A percentile compares a stretch with the other conserved stretches of the same genome.
Evolutionary conservation across 2,329 filamentous ascomycete species (phyloP).

Genomic region (Alternaria longipes): DNA sequence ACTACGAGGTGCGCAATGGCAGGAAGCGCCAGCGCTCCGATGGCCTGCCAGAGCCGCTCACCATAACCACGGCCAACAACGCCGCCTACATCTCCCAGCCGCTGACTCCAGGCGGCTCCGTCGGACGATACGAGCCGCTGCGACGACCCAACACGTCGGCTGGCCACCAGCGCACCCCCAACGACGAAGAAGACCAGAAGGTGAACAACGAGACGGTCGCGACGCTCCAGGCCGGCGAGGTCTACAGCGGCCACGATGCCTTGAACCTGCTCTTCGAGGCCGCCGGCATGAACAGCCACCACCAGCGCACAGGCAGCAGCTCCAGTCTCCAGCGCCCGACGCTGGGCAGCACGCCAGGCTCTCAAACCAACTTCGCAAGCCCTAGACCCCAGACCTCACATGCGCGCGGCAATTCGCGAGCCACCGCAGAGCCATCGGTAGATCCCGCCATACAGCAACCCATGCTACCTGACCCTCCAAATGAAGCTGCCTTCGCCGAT

Average conservation of each 20-base stretch:
- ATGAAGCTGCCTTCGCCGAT: constrained; percentile 59
- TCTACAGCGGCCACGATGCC: constrained; percentile 93
- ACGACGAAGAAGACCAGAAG: constrained; percentile 64
- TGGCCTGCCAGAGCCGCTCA: constrained; percentile 51
- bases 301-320: constrained; percentile 59
- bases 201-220: constrained; percentile 68
- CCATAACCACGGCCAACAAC: constrained; percentile 27
- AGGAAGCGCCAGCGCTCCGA: constrained; percentile 70
- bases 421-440: constrained; percentile 36
- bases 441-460: constrained; percentile 45
- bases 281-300: constrained; percentile 62
- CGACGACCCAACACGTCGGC: constrained; percentile 63
- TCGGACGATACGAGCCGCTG: constrained; percentile 72
- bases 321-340: constrained; percentile 49
- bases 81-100: constrained; percentile 58
- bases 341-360: constrained; percentile 49
- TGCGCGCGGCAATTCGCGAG: constrained; percentile 35
- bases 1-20: constrained; percentile 77
- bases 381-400: constrained; percentile 40
- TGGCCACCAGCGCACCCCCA: constrained; percentile 31
- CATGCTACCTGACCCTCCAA: constrained; percentile 41
- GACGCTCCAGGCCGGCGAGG: constrained; percentile 69
- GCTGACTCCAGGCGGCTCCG: constrained; percentile 71
- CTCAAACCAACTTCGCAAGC: constrained; percentile 47
- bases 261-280: constrained; percentile 92